Conservation (phyloP, 306 rosid species). For the Trifolium pratense region DNA sequence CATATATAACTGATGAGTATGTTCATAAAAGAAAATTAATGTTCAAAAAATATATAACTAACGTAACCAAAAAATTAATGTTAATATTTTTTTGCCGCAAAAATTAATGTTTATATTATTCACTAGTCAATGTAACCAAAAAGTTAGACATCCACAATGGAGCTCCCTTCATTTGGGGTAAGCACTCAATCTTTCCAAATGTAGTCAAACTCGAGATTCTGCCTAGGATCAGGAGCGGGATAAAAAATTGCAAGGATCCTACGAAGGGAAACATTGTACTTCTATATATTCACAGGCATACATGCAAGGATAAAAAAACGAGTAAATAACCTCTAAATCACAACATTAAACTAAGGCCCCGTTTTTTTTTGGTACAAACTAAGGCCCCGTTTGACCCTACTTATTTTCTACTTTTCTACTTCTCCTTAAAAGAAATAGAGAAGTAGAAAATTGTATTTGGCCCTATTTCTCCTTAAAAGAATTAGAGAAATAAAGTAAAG, state of each 20-base stretch:
- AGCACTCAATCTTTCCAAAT: not conserved
- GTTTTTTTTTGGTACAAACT: too few species aligned
- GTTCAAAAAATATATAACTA: too few species aligned
- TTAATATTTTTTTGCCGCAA: too few species aligned
- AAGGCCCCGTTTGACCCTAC: too few species aligned
- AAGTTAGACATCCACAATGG: not conserved
- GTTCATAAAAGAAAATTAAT: too few species aligned
- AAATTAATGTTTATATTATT: not conserved
- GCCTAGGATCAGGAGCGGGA: not conserved
- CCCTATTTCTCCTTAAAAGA: too few species aligned
- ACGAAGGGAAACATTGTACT: not conserved
- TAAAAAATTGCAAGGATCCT: not conserved
- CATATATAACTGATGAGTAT: conserved; percentile 10
- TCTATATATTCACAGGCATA: not conserved
- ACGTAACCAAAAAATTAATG: too few species aligned
- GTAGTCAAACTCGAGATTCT: not conserved
- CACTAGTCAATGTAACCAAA: not conserved
- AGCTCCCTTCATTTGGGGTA: not conserved
- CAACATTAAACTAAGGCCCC: not conserved
- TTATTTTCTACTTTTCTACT: too few species aligned
- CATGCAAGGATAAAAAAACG: not conserved
- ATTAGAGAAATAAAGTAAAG: too few species aligned
- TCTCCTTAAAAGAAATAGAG: too few species aligned
- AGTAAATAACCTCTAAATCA: not conserved
- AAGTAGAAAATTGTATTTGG: too few species aligned